Percentiles rank a stretch among this genome's conserved stretches.
These are phyloP conservation scores for Candida maris DNA, from an alignment of 805 yeast species.

Conservation along the genomic window DNA sequence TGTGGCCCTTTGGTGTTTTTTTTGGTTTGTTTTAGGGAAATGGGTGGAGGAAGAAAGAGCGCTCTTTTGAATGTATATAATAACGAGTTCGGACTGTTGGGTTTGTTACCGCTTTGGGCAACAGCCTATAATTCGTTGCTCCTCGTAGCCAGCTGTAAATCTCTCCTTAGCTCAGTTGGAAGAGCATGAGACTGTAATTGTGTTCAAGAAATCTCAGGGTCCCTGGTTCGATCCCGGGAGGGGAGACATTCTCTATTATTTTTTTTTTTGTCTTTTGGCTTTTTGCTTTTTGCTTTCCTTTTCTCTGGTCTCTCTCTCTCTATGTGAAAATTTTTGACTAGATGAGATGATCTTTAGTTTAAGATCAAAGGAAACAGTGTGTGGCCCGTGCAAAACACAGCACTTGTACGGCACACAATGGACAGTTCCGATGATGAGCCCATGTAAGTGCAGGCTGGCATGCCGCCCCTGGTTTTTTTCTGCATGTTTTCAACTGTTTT, in stretches of 20 bases:
- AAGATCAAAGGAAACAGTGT: neutral
- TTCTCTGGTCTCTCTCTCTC: neutral
- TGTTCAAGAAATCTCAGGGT: conserved; percentile 27
- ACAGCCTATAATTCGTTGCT: too few species aligned
- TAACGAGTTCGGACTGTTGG: too few species aligned
- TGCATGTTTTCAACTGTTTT: too few species aligned
- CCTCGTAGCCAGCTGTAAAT: conserved; percentile 1
- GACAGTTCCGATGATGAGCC: conserved; percentile 28
- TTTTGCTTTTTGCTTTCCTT: neutral
- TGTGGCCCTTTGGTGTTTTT: too few species aligned
- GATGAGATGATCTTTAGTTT: neutral
- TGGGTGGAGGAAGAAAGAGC: too few species aligned
- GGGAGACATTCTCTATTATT: conserved; percentile 17
- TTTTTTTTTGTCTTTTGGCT: conserved; percentile 1
- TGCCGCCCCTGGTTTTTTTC: too few species aligned
- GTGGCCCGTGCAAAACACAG: too few species aligned
- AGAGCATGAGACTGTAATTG: conserved; percentile 30
- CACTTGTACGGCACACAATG: conserved; percentile 5
- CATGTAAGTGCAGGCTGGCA: conserved; percentile 19
- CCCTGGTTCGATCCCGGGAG: conserved; percentile 34
- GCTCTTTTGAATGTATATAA: too few species aligned
- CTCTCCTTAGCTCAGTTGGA: conserved; percentile 27
- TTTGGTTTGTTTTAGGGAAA: too few species aligned
- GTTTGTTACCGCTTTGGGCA: too few species aligned
- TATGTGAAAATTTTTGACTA: neutral